Evolutionary conservation across 1,284 basidiomycete genomes (phyloP).

Genomic region (Cronartium ribicola): DNA sequence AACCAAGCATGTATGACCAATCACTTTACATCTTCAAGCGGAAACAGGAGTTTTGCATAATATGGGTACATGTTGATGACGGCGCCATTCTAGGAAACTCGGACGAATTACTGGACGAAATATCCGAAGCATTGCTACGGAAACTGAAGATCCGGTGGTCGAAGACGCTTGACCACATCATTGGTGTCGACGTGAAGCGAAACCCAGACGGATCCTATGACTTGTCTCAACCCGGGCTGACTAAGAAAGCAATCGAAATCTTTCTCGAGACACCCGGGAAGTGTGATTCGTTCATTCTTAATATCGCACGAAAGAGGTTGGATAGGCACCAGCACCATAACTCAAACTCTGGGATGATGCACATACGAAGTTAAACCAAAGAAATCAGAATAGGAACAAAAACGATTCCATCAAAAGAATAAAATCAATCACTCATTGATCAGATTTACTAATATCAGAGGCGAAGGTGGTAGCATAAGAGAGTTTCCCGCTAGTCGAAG

Average conservation of each 20-base stretch:
- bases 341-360: too few relatives aligned
- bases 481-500: conserved; percentile 4
- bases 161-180: background rate
- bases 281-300: too few relatives aligned
- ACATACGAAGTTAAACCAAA: too few relatives aligned
- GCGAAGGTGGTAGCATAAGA: conserved; percentile 28
- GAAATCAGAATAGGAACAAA: too few relatives aligned
- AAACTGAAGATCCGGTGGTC: conserved; percentile 8
- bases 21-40: background rate
- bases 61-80: conserved; percentile 23
- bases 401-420: too few relatives aligned
- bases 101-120: background rate
- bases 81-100: background rate
- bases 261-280: too few relatives aligned
- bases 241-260: too few relatives aligned
- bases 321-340: too few relatives aligned
- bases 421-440: too few relatives aligned
- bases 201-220: background rate
- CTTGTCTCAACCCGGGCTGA: background rate
- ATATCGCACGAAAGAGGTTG: too few relatives aligned
- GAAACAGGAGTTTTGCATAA: background rate
- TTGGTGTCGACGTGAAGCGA: background rate
- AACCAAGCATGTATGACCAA: background rate
- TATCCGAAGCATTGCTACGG: background rate
- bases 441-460: too few relatives aligned